These are phyloP conservation scores for Microcyclospora tardicrescens DNA, from an alignment of 2,329 filamentous ascomycete species.

Conservation along the genomic window DNA sequence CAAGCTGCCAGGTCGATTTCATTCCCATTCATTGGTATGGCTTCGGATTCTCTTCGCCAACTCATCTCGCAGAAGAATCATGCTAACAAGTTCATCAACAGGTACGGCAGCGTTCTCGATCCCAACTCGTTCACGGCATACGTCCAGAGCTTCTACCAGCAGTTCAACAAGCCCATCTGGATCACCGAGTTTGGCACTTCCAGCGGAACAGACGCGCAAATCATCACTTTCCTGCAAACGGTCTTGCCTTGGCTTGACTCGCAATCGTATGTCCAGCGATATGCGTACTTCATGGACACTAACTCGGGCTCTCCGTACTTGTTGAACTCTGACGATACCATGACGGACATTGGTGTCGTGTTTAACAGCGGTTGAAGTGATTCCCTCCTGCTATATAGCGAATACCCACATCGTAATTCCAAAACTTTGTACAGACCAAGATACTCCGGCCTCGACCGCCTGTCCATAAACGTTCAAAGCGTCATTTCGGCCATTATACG, in stretches of 20 bases:
- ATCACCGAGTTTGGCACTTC: conserved; percentile 51
- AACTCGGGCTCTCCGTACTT: background rate
- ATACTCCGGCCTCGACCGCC: too few species aligned
- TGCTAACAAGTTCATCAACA: too few species aligned
- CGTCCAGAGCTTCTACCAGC: too few species aligned
- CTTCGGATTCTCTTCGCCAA: too few species aligned
- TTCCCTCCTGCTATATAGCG: too few species aligned
- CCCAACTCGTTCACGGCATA: too few species aligned
- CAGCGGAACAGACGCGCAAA: conserved; percentile 30
- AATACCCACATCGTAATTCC: too few species aligned
- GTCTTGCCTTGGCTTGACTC: conserved; percentile 36
- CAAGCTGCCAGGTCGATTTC: conserved; percentile 43
- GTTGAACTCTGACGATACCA: background rate
- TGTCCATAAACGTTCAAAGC: too few species aligned
- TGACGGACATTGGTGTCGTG: background rate
- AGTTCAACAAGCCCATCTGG: conserved; percentile 39
- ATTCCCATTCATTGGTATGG: conserved; percentile 45
- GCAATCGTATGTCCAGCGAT: conserved; percentile 27
- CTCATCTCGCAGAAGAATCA: too few species aligned
- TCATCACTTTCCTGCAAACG: conserved; percentile 35
- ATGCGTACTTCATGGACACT: conserved; percentile 26
- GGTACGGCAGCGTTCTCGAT: too few species aligned
- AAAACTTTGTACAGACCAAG: too few species aligned
- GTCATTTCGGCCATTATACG: too few species aligned
- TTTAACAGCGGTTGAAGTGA: conserved; percentile 10